These are phyloP conservation scores for Alisma plantagoaquatica DNA, from an alignment of 106 monocot species.

Conservation along the genomic window DNA sequence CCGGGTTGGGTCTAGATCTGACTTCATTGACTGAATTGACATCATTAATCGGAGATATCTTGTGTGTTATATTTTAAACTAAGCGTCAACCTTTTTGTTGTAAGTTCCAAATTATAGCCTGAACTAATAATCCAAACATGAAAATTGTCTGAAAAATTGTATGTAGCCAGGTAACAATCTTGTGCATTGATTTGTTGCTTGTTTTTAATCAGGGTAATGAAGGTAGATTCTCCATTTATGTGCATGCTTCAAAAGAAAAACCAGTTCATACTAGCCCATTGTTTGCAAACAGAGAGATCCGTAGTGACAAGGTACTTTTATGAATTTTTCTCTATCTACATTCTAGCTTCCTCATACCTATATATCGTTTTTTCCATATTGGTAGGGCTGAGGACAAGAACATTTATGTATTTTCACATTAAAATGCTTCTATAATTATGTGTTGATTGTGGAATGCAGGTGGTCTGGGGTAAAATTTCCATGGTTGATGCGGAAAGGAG, in stretches of 20 bases:
- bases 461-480: slow-evolving; percentile 83
- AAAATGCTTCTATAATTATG: too few species aligned
- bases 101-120: neutral
- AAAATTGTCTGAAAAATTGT: neutral
- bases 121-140: neutral
- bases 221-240: slow-evolving; percentile 76
- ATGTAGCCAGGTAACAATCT: neutral
- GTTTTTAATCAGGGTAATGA: slow-evolving; percentile 65
- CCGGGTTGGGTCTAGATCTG: too few species aligned
- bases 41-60: neutral
- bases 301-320: slow-evolving; percentile 92
- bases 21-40: too few species aligned
- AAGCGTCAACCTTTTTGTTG: neutral
- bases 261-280: slow-evolving; percentile 59
- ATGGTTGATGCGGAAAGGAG: slow-evolving; percentile 97
- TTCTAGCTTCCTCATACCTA: too few species aligned
- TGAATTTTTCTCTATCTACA: too few species aligned
- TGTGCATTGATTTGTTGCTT: neutral
- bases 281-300: slow-evolving; percentile 63
- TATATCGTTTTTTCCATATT: too few species aligned
- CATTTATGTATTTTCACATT: too few species aligned
- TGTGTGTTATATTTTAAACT: neutral
- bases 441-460: too few species aligned
- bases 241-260: slow-evolving; percentile 81
- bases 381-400: too few species aligned